These are phyloP conservation scores for Osmanthus fragrans DNA, from an alignment of 257 asterid genomes.

Conservation along the genomic window DNA sequence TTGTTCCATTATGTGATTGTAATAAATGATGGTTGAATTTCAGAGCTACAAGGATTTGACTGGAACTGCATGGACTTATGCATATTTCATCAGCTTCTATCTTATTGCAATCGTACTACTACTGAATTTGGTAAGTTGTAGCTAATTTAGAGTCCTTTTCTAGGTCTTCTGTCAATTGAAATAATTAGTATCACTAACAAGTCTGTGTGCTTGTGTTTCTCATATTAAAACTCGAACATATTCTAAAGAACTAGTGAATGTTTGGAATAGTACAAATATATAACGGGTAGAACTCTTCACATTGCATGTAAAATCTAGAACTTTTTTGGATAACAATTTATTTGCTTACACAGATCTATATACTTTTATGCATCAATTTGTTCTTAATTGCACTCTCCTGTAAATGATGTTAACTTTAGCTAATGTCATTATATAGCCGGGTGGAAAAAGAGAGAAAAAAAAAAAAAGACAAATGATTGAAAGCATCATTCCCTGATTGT, in stretches of 20 bases:
- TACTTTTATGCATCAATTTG: not conserved
- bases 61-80: conserved; percentile 75
- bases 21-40: conserved; percentile 30
- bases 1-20: conserved; percentile 7
- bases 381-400: not conserved
- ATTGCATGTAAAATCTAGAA: not conserved
- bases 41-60: conserved; percentile 92
- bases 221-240: not conserved
- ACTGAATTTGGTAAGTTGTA: conserved; percentile 76
- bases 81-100: conserved; percentile 95
- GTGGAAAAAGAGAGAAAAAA: not conserved
- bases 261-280: not conserved
- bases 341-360: not conserved
- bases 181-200: not conserved
- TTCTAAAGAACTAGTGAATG: not conserved
- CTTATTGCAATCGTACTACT: conserved; percentile 80
- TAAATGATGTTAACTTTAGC: not conserved
- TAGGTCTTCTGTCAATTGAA: not conserved
- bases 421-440: not conserved
- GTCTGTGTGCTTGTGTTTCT: not conserved
- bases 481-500: not conserved
- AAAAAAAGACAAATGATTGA: not conserved
- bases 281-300: not conserved
- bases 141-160: not conserved
- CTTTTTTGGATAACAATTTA: not conserved